These are phyloP conservation scores for Boletus rubescentipes DNA, from an alignment of 768 basidiomycete genomes.

Conservation along the genomic window DNA sequence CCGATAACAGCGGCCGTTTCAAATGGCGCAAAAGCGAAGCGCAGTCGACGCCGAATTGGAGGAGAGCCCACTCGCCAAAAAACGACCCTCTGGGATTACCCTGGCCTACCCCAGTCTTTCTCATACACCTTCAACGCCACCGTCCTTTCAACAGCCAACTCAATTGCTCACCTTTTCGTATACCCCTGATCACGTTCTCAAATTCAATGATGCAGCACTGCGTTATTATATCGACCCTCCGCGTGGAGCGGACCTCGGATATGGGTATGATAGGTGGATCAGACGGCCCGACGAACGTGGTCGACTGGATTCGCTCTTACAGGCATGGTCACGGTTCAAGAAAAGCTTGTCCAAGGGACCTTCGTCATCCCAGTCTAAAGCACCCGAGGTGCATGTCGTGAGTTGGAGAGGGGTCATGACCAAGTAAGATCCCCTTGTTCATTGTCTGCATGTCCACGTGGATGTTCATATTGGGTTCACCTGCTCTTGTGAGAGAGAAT, in stretches of 20 bases:
- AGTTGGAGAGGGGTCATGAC: conserved; percentile 85
- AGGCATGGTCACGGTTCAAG: conserved; percentile 50
- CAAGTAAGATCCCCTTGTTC: conserved; percentile 49
- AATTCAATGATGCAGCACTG: conserved; percentile 68
- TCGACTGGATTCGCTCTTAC: conserved; percentile 67
- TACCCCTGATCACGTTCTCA: conserved; percentile 50
- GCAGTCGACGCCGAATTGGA: conserved; percentile 18
- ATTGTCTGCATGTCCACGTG: neutral
- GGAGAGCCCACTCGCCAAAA: neutral
- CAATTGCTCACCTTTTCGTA: conserved; percentile 75
- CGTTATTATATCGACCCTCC: conserved; percentile 74
- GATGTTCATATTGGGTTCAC: conserved; percentile 15
- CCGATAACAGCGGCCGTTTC: neutral
- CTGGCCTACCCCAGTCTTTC: conserved; percentile 28
- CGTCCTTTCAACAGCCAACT: conserved; percentile 68
- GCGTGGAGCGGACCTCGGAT: conserved; percentile 56
- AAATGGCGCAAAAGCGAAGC: conserved; percentile 32
- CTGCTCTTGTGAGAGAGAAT: conserved; percentile 55
- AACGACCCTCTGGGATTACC: neutral
- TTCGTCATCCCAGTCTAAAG: conserved; percentile 20
- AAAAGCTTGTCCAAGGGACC: conserved; percentile 34
- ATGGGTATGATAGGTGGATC: conserved; percentile 75
- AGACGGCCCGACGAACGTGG: conserved; percentile 63
- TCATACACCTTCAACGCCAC: conserved; percentile 18
- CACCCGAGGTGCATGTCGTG: conserved; percentile 53